Base-by-base conservation (phyloP, 1,284 basidiomycete genomes). In the Apiotrichum veenhuisii region DNA sequence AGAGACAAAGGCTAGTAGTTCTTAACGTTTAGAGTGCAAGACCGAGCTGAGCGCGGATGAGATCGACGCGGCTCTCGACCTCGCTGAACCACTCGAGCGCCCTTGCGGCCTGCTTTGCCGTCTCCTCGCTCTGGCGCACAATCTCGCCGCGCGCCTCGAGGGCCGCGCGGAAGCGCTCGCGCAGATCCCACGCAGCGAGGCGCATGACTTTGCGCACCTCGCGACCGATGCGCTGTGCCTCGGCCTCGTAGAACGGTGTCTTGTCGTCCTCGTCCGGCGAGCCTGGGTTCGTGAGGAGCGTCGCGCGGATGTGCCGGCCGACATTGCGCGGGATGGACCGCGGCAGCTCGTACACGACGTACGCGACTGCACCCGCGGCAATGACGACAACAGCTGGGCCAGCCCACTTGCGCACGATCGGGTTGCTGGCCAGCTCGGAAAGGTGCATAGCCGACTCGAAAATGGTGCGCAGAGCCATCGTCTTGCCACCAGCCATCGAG, bases 121-220 rank as follows among this genome's bases (percentile, higher is more conserved):
- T 80, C 64, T 86, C 86, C 78, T 96, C 92, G 50, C 86, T 87
- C 51, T 80, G 80, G 69, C 82, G 82, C n/a, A 93, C 88, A 68
- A 92, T 88, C 72, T 82, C 84, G 49, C 80, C 83, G 55, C 83
- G 81, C 70, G 87, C 86, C 64, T 92, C 91, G 78, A 94, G 84
- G 10, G 90, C 89, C 2, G 78, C 80, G 50, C 85, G 82, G 82
- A 95, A 97, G 45, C 87, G 83, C 75, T 92, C 89, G 63, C 84
- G 83, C 58, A 96, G 76, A 75, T 98, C 94, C 89, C 90, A 97
- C 20, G 87, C 86, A n/a, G 89, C 93, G 18, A 95, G 77, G 48
- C 94, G 82, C 66, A 99, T 79, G 48, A 99, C 95, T 79, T 98
- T 98, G 69, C 95, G 84, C 20, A 91, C 91, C 82, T 98, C 96